Base-by-base conservation (phyloP, 257 asterid species). In the Nicotiana knightiana region DNA sequence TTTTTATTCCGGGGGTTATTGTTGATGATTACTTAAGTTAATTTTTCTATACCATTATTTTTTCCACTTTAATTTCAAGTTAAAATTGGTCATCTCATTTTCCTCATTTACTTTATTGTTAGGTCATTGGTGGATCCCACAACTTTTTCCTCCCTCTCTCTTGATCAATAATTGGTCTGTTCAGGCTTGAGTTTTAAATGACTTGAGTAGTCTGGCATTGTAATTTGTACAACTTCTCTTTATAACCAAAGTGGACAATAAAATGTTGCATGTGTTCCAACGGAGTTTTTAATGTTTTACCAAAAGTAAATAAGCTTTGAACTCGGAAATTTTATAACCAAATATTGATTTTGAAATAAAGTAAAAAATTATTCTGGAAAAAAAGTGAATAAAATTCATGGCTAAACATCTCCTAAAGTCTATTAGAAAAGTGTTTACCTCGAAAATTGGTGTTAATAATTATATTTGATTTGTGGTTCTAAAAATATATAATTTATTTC, bases 251-350 rank as follows among this genome's bases (percentile, higher is more conserved):
- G n/a, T 75, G 9, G 79, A 48, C 24, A 24, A 48, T 13, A 48
- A 73, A 73, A 73, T 73, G 62, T 13, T 73, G 79, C 79, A 73
- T 48, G 79, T 73, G 79, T 24, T 48, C 79, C 79, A 73, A 73
- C 62, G 13, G 30, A 21, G 79, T 71, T 53, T 33, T 6, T 46
- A 46, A n/a, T 12, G 39, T 71, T 46, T 46, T 1, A 3, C 62
- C 61, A 73, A 73, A 73, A 73, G 39, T 26, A 73, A 24, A 48
- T 24, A 48, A 71, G 39, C 13, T 12, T 12, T 46, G 13, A 4
- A 71, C 9, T 9, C 11, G 4, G 15, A 9, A 48, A 37, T 6
- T 6, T 37, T 6, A 37, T 37, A 37, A 37, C 8, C 0, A 37
- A 37, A 37, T 37, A 6, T 1, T 6, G 46, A 37, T 37, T 37